These are phyloP conservation scores for Brassica hybrid DNA, from an alignment of 441 rosid genomes.

Conservation along the genomic window DNA sequence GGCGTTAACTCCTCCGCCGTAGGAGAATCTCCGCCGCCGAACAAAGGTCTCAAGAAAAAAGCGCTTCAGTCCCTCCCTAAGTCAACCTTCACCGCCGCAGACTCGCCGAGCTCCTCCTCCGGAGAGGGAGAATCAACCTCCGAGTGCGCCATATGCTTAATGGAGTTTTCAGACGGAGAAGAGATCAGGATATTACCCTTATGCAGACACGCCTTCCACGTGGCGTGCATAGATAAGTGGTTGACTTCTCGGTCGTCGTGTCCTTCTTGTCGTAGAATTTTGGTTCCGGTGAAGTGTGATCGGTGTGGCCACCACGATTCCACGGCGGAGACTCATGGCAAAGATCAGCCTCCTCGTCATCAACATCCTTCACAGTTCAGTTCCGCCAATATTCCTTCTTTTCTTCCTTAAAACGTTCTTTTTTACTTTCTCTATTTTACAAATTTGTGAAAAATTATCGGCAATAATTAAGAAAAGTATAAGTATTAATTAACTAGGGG, in stretches of 20 bases:
- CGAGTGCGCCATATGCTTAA: constrained; percentile 78
- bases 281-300: constrained; percentile 59
- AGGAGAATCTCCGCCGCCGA: constrained; percentile 42
- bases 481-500: constrained; percentile 28
- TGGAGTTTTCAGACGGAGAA: constrained; percentile 64
- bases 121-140: constrained; percentile 27
- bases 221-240: constrained; percentile 84
- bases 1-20: constrained; percentile 24
- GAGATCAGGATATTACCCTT: constrained; percentile 74
- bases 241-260: constrained; percentile 81
- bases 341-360: constrained; percentile 28
- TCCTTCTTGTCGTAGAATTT: constrained; percentile 84
- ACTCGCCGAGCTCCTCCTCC: constrained; percentile 28
- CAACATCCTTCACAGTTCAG: constrained; percentile 42
- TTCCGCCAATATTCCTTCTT: constrained; percentile 39
- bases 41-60: constrained; percentile 77
- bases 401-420: constrained; percentile 38
- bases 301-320: constrained; percentile 61
- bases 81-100: constrained; percentile 45
- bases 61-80: constrained; percentile 65
- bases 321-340: constrained; percentile 38
- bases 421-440: neutral
- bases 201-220: constrained; percentile 85
- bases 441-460: constrained; percentile 15
- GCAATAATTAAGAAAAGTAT: constrained; percentile 27